These are phyloP conservation scores for Ceraceosorus guamensis DNA, from an alignment of 1,284 basidiomycete species.

Conservation along the genomic window DNA sequence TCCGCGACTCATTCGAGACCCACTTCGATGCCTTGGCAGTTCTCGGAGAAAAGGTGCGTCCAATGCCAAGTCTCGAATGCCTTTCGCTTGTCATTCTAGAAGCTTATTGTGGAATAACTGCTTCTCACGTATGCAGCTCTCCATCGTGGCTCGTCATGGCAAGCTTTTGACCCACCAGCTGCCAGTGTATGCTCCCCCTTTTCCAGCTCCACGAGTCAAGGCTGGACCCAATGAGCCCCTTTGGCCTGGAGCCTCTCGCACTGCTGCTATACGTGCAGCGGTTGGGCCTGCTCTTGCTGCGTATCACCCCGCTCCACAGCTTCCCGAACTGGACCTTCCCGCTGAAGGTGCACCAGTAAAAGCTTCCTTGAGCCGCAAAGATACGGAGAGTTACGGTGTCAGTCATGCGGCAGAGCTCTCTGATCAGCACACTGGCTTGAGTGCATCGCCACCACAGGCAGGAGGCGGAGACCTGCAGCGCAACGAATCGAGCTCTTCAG, in stretches of 20 bases:
- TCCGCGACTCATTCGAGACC: constrained; percentile 25
- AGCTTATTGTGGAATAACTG: not conserved
- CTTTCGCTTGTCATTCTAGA: too few relatives aligned
- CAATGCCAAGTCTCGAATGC: too few relatives aligned
- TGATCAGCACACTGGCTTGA: not conserved
- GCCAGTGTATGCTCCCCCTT: constrained; percentile 23
- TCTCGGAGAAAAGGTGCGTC: constrained; percentile 31
- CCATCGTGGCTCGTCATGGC: constrained; percentile 34
- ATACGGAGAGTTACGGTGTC: constrained; percentile 2
- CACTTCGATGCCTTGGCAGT: constrained; percentile 40
- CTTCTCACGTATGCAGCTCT: constrained; percentile 14
- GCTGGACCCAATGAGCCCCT: constrained; percentile 16
- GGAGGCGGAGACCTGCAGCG: too few relatives aligned
- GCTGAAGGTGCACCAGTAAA: too few relatives aligned
- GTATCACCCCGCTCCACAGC: constrained; percentile 16
- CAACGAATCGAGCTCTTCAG: too few relatives aligned
- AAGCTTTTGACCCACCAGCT: constrained; percentile 28
- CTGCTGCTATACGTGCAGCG: constrained; percentile 31
- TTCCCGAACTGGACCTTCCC: not conserved
- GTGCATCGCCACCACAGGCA: too few relatives aligned
- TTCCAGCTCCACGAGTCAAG: constrained; percentile 18
- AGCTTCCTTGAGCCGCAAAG: too few relatives aligned
- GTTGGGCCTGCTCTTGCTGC: constrained; percentile 24
- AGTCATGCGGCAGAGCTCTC: constrained; percentile 4
- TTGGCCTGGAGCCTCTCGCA: constrained; percentile 26